A percentile compares a stretch with the other conserved stretches of the same genome.
Evolutionary conservation across 2,329 filamentous ascomycete genomes (phyloP).

Genomic region (Aspergillus fischeri): DNA sequence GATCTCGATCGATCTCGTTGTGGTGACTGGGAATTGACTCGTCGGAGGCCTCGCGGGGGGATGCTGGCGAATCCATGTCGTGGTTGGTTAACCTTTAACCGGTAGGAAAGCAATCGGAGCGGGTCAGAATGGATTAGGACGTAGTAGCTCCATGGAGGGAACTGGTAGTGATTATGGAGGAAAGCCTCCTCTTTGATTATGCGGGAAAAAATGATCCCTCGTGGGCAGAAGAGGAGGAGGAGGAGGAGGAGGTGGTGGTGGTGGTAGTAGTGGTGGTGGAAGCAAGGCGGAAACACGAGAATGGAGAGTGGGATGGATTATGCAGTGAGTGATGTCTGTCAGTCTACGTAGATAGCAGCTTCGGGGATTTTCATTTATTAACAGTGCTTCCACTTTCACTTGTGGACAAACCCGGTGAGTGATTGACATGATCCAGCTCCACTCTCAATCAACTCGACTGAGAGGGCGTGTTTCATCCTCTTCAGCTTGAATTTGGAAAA

Average conservation of each 20-base stretch:
- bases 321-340: constrained; percentile 1
- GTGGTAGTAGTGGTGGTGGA: background rate
- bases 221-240: background rate
- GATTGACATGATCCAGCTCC: background rate
- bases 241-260: background rate
- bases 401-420: background rate
- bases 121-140: constrained; percentile 8
- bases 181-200: constrained; percentile 2
- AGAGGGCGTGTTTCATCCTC: background rate
- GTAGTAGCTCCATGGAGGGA: constrained; percentile 19
- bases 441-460: background rate
- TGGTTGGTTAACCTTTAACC: constrained; percentile 13
- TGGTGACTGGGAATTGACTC: constrained; percentile 19
- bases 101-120: constrained; percentile 10
- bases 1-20: constrained; percentile 7
- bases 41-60: constrained; percentile 29
- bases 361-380: background rate
- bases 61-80: constrained; percentile 32
- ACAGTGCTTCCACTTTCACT: background rate
- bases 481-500: background rate
- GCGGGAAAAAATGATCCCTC: background rate
- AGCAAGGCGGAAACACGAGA: background rate
- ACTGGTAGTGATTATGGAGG: constrained; percentile 2
- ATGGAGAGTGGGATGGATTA: background rate
- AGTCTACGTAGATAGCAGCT: background rate